Evolutionary conservation across 2,329 filamentous ascomycete genomes (phyloP).

Genomic region (Aureobasidium sp.): DNA sequence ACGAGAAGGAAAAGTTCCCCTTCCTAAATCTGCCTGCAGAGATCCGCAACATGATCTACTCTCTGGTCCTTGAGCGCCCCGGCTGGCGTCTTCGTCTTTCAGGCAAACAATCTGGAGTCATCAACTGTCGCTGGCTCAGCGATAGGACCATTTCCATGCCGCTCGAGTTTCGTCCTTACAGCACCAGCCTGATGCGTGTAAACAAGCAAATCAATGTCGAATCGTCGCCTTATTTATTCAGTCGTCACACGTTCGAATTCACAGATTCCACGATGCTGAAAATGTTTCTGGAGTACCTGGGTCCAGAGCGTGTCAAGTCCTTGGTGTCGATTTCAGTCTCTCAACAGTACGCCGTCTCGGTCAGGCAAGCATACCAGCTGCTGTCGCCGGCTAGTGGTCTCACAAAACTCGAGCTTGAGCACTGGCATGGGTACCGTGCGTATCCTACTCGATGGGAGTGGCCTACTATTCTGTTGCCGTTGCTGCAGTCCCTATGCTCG

Average conservation of each 20-base stretch:
- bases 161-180: neutral
- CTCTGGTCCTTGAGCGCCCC: conserved; percentile 9
- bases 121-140: neutral
- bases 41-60: conserved; percentile 21
- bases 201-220: conserved; percentile 2
- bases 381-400: neutral
- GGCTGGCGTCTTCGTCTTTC: neutral
- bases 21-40: conserved; percentile 20
- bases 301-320: neutral
- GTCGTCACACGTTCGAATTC: conserved; percentile 1
- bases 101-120: neutral
- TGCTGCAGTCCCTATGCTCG: neutral
- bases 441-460: neutral
- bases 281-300: neutral
- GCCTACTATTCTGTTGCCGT: neutral
- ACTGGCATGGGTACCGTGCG: neutral
- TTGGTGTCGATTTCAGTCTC: neutral
- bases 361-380: neutral
- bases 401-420: neutral
- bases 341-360: neutral
- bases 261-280: neutral
- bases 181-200: neutral
- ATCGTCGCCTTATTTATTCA: neutral
- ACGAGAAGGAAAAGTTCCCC: conserved; percentile 1
- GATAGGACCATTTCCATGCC: neutral